A percentile compares a stretch with the other conserved stretches of the same genome.
Evolutionary conservation across 805 yeast species (phyloP).

Genomic region (Zygoascus ofunaensis): DNA sequence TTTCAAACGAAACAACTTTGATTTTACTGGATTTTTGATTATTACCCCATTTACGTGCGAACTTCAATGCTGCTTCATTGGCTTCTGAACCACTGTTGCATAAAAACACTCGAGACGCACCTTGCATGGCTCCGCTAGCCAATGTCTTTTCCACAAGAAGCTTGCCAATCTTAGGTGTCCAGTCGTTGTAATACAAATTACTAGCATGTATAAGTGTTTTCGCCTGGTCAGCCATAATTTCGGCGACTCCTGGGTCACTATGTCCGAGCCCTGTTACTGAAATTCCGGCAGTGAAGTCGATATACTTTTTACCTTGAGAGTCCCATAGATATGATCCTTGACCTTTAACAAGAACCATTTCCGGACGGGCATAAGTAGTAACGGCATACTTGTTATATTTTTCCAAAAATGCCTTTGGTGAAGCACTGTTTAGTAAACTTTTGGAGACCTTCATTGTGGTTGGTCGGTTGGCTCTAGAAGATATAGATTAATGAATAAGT

Average conservation of each 20-base stretch:
- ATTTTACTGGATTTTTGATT: slow-evolving; percentile 31
- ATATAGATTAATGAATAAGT: too few species aligned
- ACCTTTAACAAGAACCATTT: slow-evolving; percentile 69
- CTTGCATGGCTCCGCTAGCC: slow-evolving; percentile 66
- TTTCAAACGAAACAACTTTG: slow-evolving; percentile 78
- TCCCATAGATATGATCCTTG: slow-evolving; percentile 77
- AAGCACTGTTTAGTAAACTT: slow-evolving; percentile 3
- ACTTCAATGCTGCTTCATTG: slow-evolving; percentile 69
- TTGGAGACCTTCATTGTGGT: not conserved
- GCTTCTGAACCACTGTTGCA: slow-evolving; percentile 74
- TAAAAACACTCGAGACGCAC: slow-evolving; percentile 67
- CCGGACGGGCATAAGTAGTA: slow-evolving; percentile 33
- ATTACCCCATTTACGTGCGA: slow-evolving; percentile 75
- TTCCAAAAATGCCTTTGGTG: not conserved
- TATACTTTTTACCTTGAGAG: slow-evolving; percentile 58
- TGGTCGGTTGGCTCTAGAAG: too few species aligned
- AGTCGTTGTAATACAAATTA: slow-evolving; percentile 74
- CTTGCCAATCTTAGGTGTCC: slow-evolving; percentile 71
- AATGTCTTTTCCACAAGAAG: slow-evolving; percentile 61
- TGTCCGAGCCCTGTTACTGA: slow-evolving; percentile 97
- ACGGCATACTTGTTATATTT: slow-evolving; percentile 21
- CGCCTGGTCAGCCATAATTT: slow-evolving; percentile 66
- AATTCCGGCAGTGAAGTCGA: slow-evolving; percentile 93
- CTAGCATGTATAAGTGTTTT: slow-evolving; percentile 70
- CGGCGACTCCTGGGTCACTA: slow-evolving; percentile 61